Base-by-base conservation (phyloP, 2,329 filamentous ascomycete genomes). In the Macrophomina pseudophaseolina region DNA sequence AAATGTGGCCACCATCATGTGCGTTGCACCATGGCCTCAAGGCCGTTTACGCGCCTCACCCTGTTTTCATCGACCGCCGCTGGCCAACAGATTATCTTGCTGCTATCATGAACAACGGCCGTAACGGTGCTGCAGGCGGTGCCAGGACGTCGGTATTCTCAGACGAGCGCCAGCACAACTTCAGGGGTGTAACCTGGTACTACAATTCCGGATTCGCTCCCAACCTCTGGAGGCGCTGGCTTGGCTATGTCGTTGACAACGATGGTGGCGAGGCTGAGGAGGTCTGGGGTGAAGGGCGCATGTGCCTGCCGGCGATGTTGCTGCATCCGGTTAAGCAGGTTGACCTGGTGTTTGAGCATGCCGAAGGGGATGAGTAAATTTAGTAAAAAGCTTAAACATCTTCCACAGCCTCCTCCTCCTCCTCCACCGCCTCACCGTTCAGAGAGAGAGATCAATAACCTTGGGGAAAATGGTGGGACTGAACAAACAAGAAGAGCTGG, bases 1-100 rank as follows among this genome's bases (percentile, higher is more conserved):
- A 94, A 77, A 94, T 94, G 91, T 93, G 90, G 79, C 90, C 90
- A 1, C 85, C 89, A 0, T 86, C 85, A 0, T 85, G 88, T 74
- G 90, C 90, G 0, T 81, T 94, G 5, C 91, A 93, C 71, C 91
- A 92, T 73, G 91, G 91, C 1, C 83, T 92, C 72, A 94, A 94
- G 79, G 91, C 90, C 28, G 89, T 92, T 0, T 92, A 90, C 71
- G 83, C 82, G 2, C 85, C 85, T 0, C 85, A 87, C 56, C 84
- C 85, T 0, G 84, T 87, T 14, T 86, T 84, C 72, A 82, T 86
- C 38, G 85, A 87, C 71, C 83, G 84, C 4, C 79, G 81, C 42
- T 87, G 85, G 85, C 84, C 85, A 0, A 80, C 82, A 0, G 77
- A 79, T 12, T 86, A 87, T 69, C 79, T 86, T 5, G 81, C 84